phyloP scores from a whole-genome alignment of 768 basidiomycete species.

The Rubroboletus satanas region DNA sequence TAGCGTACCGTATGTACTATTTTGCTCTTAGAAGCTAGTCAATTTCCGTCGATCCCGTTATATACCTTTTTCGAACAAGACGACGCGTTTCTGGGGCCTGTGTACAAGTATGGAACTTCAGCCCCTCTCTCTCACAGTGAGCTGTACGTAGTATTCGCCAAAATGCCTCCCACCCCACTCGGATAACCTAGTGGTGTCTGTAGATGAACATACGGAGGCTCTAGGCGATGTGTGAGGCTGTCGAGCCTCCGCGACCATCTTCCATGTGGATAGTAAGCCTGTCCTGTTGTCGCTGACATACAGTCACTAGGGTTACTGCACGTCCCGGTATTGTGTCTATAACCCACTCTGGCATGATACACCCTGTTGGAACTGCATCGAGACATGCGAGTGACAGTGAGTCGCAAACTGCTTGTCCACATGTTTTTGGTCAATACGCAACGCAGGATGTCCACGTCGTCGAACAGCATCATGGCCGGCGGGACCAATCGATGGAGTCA shows the following conservation, averaged over 20 bases:
- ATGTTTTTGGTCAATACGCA: not conserved
- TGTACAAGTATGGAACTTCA: too few species aligned
- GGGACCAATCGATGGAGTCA: not conserved
- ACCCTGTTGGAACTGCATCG: not conserved
- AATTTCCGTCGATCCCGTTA: slow-evolving; percentile 16
- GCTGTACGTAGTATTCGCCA: too few species aligned
- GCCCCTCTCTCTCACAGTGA: too few species aligned
- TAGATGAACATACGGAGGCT: too few species aligned
- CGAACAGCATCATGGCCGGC: not conserved
- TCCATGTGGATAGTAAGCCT: too few species aligned
- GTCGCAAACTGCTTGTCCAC: not conserved
- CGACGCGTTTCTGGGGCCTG: not conserved
- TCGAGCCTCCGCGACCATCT: too few species aligned
- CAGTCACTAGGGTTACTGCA: not conserved
- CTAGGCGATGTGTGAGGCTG: too few species aligned
- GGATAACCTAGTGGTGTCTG: too few species aligned
- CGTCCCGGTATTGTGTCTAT: not conserved
- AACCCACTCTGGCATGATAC: slow-evolving; percentile 1
- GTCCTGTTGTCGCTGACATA: not conserved
- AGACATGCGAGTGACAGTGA: slow-evolving; percentile 2
- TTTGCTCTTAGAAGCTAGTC: slow-evolving; percentile 20
- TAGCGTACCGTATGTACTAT: slow-evolving; percentile 29
- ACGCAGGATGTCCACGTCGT: not conserved
- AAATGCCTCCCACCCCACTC: too few species aligned
- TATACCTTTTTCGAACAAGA: not conserved